Conservation (phyloP, 345 rosid species). For the Limnanthes douglasii region DNA sequence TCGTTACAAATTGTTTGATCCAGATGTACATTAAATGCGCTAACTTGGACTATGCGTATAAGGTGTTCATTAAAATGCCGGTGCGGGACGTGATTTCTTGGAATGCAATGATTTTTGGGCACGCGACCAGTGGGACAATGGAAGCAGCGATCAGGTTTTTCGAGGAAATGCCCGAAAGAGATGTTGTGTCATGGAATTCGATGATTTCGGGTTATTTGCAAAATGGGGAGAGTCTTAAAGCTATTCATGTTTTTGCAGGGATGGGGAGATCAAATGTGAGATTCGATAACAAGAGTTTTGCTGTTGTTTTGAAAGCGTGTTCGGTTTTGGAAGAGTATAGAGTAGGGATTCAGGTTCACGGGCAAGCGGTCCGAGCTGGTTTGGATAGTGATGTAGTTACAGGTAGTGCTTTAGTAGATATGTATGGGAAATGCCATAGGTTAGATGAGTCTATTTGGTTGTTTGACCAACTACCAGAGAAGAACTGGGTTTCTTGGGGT, state of each 20-base stretch:
- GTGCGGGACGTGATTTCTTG: constrained; percentile 56
- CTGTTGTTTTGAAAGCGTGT: constrained; percentile 50
- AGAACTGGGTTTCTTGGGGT: constrained; percentile 79
- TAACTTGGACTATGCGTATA: constrained; percentile 27
- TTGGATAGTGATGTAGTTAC: constrained; percentile 46
- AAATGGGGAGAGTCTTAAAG: constrained; percentile 30
- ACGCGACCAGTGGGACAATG: constrained; percentile 37
- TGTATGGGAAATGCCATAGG: constrained; percentile 77
- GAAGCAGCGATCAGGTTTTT: constrained; percentile 30
- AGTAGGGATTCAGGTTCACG: constrained; percentile 68
- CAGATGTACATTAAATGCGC: constrained; percentile 39
- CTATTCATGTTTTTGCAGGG: constrained; percentile 31
- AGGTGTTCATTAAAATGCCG: constrained; percentile 55
- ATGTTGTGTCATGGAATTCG: constrained; percentile 81
- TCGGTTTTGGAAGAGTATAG: constrained; percentile 23
- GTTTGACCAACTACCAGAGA: constrained; percentile 42
- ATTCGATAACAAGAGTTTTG: constrained; percentile 43
- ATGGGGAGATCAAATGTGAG: constrained; percentile 33
- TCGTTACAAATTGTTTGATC: constrained; percentile 59
- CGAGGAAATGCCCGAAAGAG: constrained; percentile 44
- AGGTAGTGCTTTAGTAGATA: constrained; percentile 72
- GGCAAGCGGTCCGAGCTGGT: constrained; percentile 33
- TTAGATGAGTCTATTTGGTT: constrained; percentile 35
- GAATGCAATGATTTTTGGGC: constrained; percentile 51
- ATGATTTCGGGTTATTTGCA: constrained; percentile 62